A percentile compares a stretch with the other conserved stretches of the same genome.
Conservation (phyloP, 1,284 basidiomycete species). For the Ustilago hordei region DNA sequence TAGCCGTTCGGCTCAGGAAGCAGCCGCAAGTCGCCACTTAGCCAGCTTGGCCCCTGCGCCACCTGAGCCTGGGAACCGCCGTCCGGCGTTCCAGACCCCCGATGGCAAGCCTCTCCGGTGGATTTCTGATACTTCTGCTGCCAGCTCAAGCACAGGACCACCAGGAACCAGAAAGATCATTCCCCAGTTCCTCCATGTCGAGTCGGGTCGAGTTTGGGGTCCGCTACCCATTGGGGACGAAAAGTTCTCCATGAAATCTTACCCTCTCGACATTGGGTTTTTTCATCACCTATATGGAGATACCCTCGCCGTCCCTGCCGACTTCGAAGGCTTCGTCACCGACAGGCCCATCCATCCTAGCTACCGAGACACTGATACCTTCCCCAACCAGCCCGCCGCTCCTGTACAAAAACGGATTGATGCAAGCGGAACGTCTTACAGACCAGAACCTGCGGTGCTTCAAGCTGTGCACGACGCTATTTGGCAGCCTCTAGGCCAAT, state of each 20-base stretch:
- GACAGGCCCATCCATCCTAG: neutral
- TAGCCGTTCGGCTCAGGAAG: no score
- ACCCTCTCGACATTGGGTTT: constrained; percentile 1
- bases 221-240: neutral
- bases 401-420: neutral
- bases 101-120: neutral
- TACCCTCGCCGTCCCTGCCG: neutral
- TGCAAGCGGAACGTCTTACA: neutral
- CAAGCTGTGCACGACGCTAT: neutral
- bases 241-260: neutral
- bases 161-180: neutral
- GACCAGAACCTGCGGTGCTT: constrained; percentile 3
- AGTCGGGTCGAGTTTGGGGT: neutral
- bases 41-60: neutral
- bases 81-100: neutral
- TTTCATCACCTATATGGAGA: constrained; percentile 10
- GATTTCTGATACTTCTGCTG: neutral
- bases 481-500: neutral
- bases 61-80: no score
- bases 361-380: neutral
- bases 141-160: neutral
- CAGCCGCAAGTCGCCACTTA: no score
- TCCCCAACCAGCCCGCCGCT: neutral
- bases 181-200: neutral
- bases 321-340: constrained; percentile 4